Conservation (phyloP, 768 basidiomycete genomes). For the Amanita subjunquillea region DNA sequence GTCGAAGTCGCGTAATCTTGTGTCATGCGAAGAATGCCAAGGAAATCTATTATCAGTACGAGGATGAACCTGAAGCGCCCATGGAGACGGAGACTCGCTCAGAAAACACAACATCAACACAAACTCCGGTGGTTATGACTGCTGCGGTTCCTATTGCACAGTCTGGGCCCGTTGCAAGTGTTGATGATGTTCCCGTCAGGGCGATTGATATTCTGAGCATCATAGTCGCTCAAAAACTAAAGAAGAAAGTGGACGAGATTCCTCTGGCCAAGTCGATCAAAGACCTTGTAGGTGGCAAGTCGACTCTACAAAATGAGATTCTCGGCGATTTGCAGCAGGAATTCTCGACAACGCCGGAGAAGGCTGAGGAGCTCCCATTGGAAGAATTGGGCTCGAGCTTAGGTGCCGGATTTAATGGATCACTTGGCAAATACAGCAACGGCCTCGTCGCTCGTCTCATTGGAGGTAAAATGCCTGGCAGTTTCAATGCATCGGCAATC, state of each 20-base stretch:
- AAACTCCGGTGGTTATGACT: conserved; percentile 29
- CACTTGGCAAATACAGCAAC: conserved; percentile 87
- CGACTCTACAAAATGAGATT: conserved; percentile 97
- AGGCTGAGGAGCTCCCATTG: conserved; percentile 93
- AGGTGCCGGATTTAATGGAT: conserved; percentile 70
- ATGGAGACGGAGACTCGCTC: conserved; percentile 22
- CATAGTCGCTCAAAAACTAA: conserved; percentile 95
- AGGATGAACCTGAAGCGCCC: conserved; percentile 61
- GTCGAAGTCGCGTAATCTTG: conserved; percentile 68
- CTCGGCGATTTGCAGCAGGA: conserved; percentile 94
- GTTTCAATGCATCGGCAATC: conserved; percentile 90
- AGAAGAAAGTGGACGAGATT: conserved; percentile 87
- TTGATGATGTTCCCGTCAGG: conserved; percentile 89
- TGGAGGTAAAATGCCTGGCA: conserved; percentile 97
- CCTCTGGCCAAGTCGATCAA: conserved; percentile 93
- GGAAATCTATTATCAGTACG: conserved; percentile 97
- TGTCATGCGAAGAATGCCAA: conserved; percentile 94
- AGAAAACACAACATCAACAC: conserved; percentile 21
- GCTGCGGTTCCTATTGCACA: conserved; percentile 35
- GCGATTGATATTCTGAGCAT: conserved; percentile 79
- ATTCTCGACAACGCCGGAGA: conserved; percentile 92
- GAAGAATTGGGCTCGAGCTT: conserved; percentile 91
- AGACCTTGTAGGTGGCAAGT: conserved; percentile 97
- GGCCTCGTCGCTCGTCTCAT: conserved; percentile 86
- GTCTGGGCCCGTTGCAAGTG: conserved; percentile 54